Conservation (phyloP, 345 rosid genomes). For the Tarenaya hassleriana region DNA sequence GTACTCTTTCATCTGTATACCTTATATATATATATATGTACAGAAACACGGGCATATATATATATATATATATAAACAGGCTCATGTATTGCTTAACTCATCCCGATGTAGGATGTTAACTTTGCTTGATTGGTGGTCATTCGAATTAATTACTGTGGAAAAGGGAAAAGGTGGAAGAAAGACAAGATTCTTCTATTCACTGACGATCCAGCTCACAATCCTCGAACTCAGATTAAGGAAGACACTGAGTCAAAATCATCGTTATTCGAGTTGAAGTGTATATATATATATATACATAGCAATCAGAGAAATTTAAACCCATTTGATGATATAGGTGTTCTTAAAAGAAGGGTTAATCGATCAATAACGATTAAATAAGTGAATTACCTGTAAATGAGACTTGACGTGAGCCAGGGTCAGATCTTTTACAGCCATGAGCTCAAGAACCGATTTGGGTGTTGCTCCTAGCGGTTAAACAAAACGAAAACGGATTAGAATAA, state of each 20-base stretch:
- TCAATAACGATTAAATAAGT: neutral
- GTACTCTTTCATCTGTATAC: conserved; percentile 31
- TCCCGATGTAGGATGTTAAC: too few species aligned
- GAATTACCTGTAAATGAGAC: conserved; percentile 81
- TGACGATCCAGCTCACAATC: conserved; percentile 21
- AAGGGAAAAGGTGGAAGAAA: conserved; percentile 25
- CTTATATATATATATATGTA: conserved; percentile 16
- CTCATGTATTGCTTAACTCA: too few species aligned
- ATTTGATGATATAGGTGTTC: neutral
- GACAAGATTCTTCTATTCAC: conserved; percentile 32
- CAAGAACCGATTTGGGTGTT: conserved; percentile 95
- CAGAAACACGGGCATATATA: conserved; percentile 5
- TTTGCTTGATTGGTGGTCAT: conserved; percentile 26
- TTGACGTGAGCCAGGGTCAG: conserved; percentile 96
- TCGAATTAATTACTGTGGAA: conserved; percentile 22
- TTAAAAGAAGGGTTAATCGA: neutral
- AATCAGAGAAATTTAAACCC: neutral
- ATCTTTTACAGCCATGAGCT: conserved; percentile 98
- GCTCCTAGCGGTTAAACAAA: conserved; percentile 51
- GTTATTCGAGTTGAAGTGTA: neutral
- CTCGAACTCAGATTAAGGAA: conserved; percentile 33
- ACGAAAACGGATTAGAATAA: conserved; percentile 42
- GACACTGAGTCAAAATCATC: conserved; percentile 29
- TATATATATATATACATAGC: conserved; percentile 3
- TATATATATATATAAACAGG: neutral